phyloP scores from a whole-genome alignment of 805 yeast genomes.

The Priceomyces carsonii region DNA sequence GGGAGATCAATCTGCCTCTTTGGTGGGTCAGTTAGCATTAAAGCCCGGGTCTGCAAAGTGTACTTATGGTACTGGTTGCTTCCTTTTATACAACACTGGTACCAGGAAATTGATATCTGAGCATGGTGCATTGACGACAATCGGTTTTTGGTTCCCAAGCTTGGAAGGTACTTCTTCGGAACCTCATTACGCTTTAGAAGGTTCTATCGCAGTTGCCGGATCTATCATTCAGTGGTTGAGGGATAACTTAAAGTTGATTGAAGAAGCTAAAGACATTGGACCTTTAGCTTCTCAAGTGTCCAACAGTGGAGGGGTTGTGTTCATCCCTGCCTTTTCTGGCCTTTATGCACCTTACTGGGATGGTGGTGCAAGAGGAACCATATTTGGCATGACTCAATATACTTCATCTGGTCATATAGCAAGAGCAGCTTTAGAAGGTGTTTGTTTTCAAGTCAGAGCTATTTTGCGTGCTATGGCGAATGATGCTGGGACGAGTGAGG shows the following conservation, averaged over 20 bases:
- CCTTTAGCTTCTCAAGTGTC: slow-evolving; percentile 82
- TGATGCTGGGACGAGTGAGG: slow-evolving; percentile 68
- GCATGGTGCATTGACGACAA: slow-evolving; percentile 85
- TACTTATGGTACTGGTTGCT: slow-evolving; percentile 96
- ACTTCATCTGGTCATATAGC: slow-evolving; percentile 92
- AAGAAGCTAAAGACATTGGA: slow-evolving; percentile 83
- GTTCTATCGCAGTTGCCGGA: slow-evolving; percentile 96
- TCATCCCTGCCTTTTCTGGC: slow-evolving; percentile 94
- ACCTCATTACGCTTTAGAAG: slow-evolving; percentile 91
- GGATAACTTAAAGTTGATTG: slow-evolving; percentile 82
- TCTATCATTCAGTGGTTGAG: slow-evolving; percentile 92
- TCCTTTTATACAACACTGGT: slow-evolving; percentile 87
- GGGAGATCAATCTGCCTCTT: slow-evolving; percentile 92
- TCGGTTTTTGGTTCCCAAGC: slow-evolving; percentile 86
- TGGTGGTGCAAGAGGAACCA: slow-evolving; percentile 87
- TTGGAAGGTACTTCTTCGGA: slow-evolving; percentile 45
- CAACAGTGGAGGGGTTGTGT: slow-evolving; percentile 87
- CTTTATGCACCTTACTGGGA: slow-evolving; percentile 97
- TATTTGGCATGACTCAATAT: slow-evolving; percentile 89
- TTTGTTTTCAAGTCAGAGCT: slow-evolving; percentile 90
- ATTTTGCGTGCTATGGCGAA: slow-evolving; percentile 86
- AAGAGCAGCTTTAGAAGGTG: slow-evolving; percentile 93
- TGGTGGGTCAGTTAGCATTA: slow-evolving; percentile 90
- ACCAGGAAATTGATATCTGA: slow-evolving; percentile 63
- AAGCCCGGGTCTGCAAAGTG: slow-evolving; percentile 86